phyloP scores from a whole-genome alignment of 2,329 filamentous ascomycete genomes.

The Macroventuria anomochaeta region DNA sequence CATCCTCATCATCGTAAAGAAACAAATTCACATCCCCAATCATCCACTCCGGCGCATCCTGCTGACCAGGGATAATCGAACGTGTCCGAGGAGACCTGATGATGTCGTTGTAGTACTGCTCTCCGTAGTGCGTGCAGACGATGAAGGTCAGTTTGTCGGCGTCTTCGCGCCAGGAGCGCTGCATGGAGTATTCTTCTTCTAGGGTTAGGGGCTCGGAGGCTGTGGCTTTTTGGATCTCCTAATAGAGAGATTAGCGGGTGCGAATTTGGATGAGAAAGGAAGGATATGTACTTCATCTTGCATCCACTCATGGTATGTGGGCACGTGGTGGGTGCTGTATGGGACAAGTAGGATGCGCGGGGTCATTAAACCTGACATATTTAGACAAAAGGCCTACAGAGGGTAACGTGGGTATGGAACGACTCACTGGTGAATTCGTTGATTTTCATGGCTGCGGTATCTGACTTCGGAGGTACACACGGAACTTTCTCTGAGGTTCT shows the following conservation, averaged over 20 bases:
- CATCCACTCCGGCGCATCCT: conserved; percentile 61
- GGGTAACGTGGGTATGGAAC: background rate
- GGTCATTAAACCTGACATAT: conserved; percentile 68
- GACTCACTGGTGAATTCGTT: conserved; percentile 50
- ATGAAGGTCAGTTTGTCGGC: conserved; percentile 93
- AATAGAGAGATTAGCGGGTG: background rate
- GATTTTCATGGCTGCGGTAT: conserved; percentile 45
- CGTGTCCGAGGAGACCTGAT: background rate
- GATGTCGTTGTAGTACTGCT: background rate
- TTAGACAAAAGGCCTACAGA: background rate
- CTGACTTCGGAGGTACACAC: no score
- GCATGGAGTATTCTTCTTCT: conserved; percentile 87
- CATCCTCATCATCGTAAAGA: conserved; percentile 57
- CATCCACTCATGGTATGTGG: conserved; percentile 90
- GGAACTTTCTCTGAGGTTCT: no score
- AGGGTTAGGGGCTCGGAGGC: conserved; percentile 85
- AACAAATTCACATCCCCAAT: conserved; percentile 70
- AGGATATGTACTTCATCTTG: conserved; percentile 63
- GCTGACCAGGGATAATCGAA: conserved; percentile 29
- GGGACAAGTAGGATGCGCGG: conserved; percentile 76
- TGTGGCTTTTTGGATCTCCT: conserved; percentile 77
- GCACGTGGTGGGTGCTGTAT: conserved; percentile 82
- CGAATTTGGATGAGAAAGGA: no score
- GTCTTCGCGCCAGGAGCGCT: conserved; percentile 82
- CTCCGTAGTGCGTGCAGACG: conserved; percentile 58